Base-by-base conservation (phyloP, 495 filamentous ascomycete species). In the Xylaria bambusicola region DNA sequence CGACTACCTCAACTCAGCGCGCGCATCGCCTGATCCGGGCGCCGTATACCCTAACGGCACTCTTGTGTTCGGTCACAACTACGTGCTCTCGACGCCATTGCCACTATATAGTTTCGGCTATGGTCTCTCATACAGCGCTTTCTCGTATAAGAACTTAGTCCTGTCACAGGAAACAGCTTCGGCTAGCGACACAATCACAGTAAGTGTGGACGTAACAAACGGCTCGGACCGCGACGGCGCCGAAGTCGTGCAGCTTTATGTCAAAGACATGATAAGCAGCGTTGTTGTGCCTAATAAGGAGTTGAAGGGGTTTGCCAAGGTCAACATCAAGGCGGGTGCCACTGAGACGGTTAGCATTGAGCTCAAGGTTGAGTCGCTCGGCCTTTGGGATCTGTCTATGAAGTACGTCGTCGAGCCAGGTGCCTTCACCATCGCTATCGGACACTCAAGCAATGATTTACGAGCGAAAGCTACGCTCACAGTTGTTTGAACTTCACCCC, bases 351-450 rank as follows among this genome's bases (percentile, higher is more conserved):
- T 88, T 13, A 67, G 70, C 18, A 80, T 90, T 49, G 70, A 78
- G 17, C 58, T 86, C 12, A 60, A 77, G 15, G 74, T 87, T 21
- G 61, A 72, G 27, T 72, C 82, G 40, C 62, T 87, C 61, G 84
- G 84, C 0, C 64, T 87, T 17, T 87, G 84, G 82, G 78, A 84
- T 72, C 71, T 79, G n/a, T 68, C 77, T 23, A 84, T 84, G 77
- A 80, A 85, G 67, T 88, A 89, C 67, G 84, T 86, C 6, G 85
- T 90, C 26, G 88, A 90, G 75, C 80, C 82, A 4, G 88, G 87
- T 0, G 78, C 81, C 23, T 91, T 89, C 66, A 61, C 75, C 18
- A 75, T 88, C 9, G 70, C 78, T 20, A 82, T 84, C 8, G 88
- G 87, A 0, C 78, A 75, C 38, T 80, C 77, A 42, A 86, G 84